Percentiles rank a stretch among this genome's conserved stretches.
These are phyloP conservation scores for Naumovozyma baii DNA, from an alignment of 805 yeast genomes.

Conservation along the genomic window DNA sequence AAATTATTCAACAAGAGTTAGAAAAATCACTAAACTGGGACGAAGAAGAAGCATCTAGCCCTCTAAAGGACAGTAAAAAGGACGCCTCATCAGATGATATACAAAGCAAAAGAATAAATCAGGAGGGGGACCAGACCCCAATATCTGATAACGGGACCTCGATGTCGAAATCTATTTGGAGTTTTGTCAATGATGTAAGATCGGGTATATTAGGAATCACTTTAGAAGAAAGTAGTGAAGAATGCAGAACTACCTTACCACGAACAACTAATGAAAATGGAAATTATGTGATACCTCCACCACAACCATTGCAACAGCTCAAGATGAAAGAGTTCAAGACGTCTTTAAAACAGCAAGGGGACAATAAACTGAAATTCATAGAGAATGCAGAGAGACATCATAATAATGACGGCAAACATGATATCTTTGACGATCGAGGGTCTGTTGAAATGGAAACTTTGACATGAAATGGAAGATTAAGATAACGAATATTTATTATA, in stretches of 20 bases:
- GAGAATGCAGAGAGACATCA: constrained; percentile 2
- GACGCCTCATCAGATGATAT: constrained; percentile 1
- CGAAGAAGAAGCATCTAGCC: not conserved
- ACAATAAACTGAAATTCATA: constrained; percentile 8
- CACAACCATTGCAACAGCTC: not conserved
- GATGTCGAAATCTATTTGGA: constrained; percentile 39
- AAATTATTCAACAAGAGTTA: constrained; percentile 53
- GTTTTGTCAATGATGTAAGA: constrained; percentile 42
- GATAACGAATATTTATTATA: too few species aligned
- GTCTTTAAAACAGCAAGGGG: constrained; percentile 4
- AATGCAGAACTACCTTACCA: not conserved
- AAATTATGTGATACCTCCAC: too few species aligned
- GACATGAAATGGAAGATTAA: not conserved
- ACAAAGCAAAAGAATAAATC: not conserved
- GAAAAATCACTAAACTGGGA: constrained; percentile 41
- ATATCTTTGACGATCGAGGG: not conserved
- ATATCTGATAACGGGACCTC: constrained; percentile 20
- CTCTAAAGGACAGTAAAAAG: too few species aligned
- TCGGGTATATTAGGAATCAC: constrained; percentile 32
- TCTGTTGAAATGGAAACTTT: constrained; percentile 7
- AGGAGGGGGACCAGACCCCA: not conserved
- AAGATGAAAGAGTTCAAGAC: constrained; percentile 11
- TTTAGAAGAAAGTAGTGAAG: constrained; percentile 18
- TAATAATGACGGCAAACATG: not conserved
- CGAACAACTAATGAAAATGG: not conserved